Conservation (phyloP, 257 asterid genomes). For the Ballota nigra region DNA sequence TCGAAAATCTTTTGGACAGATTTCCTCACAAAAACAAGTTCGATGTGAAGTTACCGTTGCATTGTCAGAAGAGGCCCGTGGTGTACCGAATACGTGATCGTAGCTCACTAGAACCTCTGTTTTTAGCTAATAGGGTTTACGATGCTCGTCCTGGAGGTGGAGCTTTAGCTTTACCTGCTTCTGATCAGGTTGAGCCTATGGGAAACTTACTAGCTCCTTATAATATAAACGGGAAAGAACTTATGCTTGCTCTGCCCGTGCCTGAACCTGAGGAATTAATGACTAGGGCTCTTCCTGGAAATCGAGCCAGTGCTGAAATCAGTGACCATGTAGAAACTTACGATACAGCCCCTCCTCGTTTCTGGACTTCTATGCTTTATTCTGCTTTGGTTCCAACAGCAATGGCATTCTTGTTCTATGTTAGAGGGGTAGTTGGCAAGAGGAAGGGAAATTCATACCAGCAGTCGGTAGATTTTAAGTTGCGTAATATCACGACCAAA, state of each 20-base stretch:
- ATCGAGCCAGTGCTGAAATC: conserved; percentile 29
- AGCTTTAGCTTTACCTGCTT: conserved; percentile 48
- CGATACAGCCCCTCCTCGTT: conserved; percentile 23
- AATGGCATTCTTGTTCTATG: conserved; percentile 28
- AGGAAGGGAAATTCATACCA: conserved; percentile 24
- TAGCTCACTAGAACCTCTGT: conserved; percentile 49
- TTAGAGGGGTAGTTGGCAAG: conserved; percentile 16
- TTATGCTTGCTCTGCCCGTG: conserved; percentile 44
- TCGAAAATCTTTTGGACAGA: conserved; percentile 47
- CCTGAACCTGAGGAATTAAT: conserved; percentile 29
- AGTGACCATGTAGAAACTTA: conserved; percentile 26
- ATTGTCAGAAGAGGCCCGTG: conserved; percentile 48
- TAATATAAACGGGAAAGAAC: conserved; percentile 32
- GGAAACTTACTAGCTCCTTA: conserved; percentile 30
- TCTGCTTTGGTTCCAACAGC: conserved; percentile 34
- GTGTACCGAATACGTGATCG: conserved; percentile 66
- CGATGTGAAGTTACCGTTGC: conserved; percentile 35
- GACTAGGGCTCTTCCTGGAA: conserved; percentile 35
- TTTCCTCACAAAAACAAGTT: conserved; percentile 24
- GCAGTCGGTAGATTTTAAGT: conserved; percentile 38
- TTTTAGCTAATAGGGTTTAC: conserved; percentile 33
- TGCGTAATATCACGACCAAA: conserved; percentile 38
- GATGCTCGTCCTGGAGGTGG: conserved; percentile 51
- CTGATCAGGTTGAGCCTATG: conserved; percentile 29
- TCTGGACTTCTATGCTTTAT: conserved; percentile 41